Evolutionary conservation across 495 filamentous ascomycete genomes (phyloP).

Genomic region (Apodospora peruviana): DNA sequence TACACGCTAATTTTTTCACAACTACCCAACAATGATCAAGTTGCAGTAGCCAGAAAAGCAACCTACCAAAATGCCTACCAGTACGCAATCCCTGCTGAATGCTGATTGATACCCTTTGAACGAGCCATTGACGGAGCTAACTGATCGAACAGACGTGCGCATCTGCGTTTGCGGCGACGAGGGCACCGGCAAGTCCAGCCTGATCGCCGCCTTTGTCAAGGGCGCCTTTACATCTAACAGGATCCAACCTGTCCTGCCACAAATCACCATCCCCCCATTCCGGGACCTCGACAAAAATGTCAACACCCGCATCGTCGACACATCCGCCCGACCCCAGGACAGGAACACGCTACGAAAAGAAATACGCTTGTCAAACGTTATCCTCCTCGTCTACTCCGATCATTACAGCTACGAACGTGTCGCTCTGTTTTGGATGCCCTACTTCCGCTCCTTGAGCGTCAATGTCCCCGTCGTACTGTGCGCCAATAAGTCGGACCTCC

Average conservation of each 20-base stretch:
- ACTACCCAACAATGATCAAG: neutral
- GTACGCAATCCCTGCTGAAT: constrained; percentile 1
- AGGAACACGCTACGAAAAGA: constrained; percentile 82
- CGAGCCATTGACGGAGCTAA: neutral
- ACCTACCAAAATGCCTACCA: constrained; percentile 6
- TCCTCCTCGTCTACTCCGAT: constrained; percentile 94
- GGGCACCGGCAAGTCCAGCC: constrained; percentile 62
- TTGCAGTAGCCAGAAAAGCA: neutral
- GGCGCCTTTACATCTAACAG: constrained; percentile 89
- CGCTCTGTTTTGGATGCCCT: constrained; percentile 94
- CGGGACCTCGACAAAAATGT: constrained; percentile 91
- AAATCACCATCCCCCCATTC: constrained; percentile 85
- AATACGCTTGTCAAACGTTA: constrained; percentile 93
- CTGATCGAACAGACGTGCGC: constrained; percentile 53
- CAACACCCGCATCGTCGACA: constrained; percentile 93
- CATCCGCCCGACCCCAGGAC: constrained; percentile 91
- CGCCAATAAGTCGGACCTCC: constrained; percentile 91
- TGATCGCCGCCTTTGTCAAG: constrained; percentile 81
- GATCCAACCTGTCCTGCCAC: constrained; percentile 89
- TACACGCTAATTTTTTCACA: no score
- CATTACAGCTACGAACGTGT: constrained; percentile 98
- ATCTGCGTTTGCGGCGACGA: constrained; percentile 97
- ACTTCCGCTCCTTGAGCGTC: constrained; percentile 93
- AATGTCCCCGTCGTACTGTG: constrained; percentile 98
- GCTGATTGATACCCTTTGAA: neutral